Evolutionary conservation across 805 yeast species (phyloP), one percentile per base, ranked within the genome.

Genomic region (Candida silvicultrix): DNA sequence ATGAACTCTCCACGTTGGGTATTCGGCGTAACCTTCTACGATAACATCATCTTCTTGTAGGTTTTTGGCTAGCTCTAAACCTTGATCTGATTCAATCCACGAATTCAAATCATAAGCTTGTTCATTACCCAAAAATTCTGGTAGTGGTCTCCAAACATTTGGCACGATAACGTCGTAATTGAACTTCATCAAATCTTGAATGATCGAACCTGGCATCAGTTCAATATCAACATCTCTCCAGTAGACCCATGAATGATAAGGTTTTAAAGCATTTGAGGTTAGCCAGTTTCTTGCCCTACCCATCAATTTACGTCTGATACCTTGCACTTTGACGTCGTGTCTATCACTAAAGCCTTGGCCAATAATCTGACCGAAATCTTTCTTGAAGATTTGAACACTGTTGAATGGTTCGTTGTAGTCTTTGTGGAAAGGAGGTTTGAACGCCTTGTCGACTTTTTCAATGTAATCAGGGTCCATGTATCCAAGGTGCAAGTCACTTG

Each of bases 131-230:
- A 94, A 75, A 67, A 90, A 94, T 40, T 82, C 84, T 2, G 99
- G 99, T 50, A 94, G 73, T 2, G 98, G 99, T 56, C 99, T 76
- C 99, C 99, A 94, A 31, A 94, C 97, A 59, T 94, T 89, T 25
- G 89, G 95, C 36, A 84, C 75, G 63, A 86, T 72, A 15, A 86
- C 85, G 58, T 86, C 95, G 59, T 73, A 82, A 52, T 77, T 75
- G 50, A 70, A 71, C 51, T 75, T 73, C 92, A 86, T 85, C 66
- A 86, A 69, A 57, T 77, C 82, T 63, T 86, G 81, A 49, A 86
- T 77, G 42, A 86, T 83, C 38, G 82, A 73, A 6, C 88, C 89
- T 0, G 92, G 90, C 53, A 86, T 80, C n/a, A 85, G 72, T 58
- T 86, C 95, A 43, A 86, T 81, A 59, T 86, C 95, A 2, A 80